phyloP scores from a whole-genome alignment of 2,329 filamentous ascomycete species.

The Fusarium nodosum region DNA sequence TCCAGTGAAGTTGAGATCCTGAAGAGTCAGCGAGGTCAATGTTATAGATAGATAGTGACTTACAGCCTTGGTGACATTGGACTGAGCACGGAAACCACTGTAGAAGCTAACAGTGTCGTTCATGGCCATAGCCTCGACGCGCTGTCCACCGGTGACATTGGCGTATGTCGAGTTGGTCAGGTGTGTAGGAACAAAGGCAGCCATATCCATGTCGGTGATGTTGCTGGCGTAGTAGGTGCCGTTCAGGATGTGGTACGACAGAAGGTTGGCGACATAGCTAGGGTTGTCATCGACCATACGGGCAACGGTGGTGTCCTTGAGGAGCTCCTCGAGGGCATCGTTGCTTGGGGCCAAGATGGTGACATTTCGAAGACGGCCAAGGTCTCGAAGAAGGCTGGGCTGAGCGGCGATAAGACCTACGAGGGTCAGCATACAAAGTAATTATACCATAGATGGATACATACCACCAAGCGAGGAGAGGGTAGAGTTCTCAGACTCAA shows the following conservation, averaged over 20 bases:
- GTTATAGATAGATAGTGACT: not conserved
- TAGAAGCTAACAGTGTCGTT: constrained; percentile 63
- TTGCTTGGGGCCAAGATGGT: constrained; percentile 68
- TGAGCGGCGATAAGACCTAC: constrained; percentile 44
- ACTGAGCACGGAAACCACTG: constrained; percentile 57
- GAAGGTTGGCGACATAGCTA: constrained; percentile 59
- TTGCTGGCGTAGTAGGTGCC: constrained; percentile 57
- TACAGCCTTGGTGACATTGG: constrained; percentile 54
- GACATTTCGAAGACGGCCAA: constrained; percentile 39
- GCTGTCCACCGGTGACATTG: constrained; percentile 60
- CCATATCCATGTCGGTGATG: constrained; percentile 47
- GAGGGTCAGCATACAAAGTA: constrained; percentile 18
- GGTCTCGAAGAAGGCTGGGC: constrained; percentile 41
- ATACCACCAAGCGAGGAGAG: constrained; percentile 47
- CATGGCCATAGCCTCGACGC: constrained; percentile 56
- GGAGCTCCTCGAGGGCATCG: constrained; percentile 65
- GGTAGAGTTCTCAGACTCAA: constrained; percentile 48
- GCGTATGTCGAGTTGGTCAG: constrained; percentile 60
- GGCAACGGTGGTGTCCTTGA: constrained; percentile 59
- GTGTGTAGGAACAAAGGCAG: constrained; percentile 57
- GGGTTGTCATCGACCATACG: constrained; percentile 57
- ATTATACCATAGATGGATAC: not conserved
- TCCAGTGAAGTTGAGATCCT: constrained; percentile 60
- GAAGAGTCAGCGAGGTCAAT: constrained; percentile 1
- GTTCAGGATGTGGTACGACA: constrained; percentile 71